A percentile compares a stretch with the other conserved stretches of the same genome.
These are phyloP conservation scores for Solanum medicagineum DNA, from an alignment of 257 asterid genomes.

Conservation along the genomic window DNA sequence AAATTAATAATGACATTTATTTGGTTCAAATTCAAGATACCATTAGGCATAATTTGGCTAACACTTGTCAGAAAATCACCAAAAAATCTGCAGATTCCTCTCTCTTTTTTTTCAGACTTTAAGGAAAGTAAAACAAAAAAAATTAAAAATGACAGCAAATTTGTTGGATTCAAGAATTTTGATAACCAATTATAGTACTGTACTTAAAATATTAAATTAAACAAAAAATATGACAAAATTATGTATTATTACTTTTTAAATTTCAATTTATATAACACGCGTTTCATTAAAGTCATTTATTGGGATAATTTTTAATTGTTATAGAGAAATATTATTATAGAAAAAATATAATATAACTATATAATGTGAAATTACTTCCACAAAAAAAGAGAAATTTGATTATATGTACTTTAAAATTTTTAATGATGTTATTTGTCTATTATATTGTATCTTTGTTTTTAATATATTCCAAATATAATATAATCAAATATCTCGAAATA, in stretches of 20 bases:
- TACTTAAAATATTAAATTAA: background rate
- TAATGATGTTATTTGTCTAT: too few relatives aligned
- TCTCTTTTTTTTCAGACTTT: conserved; percentile 2
- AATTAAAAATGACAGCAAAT: background rate
- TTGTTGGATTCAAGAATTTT: background rate
- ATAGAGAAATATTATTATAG: background rate
- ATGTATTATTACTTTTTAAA: background rate
- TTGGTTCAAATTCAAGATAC: background rate
- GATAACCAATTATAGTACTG: background rate
- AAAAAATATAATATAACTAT: background rate
- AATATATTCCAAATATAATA: too few relatives aligned
- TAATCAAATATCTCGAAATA: too few relatives aligned
- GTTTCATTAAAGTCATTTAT: background rate
- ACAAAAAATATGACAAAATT: background rate
- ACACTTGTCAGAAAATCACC: conserved; percentile 21
- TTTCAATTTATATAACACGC: background rate
- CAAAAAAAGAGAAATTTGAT: too few relatives aligned
- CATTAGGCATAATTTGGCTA: conserved; percentile 3
- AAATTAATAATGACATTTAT: background rate
- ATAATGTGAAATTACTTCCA: background rate
- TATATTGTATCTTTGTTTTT: too few relatives aligned
- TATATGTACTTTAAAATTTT: too few relatives aligned
- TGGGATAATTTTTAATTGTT: background rate
- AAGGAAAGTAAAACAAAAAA: background rate
- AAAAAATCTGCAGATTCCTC: conserved; percentile 29